Evolutionary conservation across 495 filamentous ascomycete species (phyloP).

Genomic region (Platismatia glauca): DNA sequence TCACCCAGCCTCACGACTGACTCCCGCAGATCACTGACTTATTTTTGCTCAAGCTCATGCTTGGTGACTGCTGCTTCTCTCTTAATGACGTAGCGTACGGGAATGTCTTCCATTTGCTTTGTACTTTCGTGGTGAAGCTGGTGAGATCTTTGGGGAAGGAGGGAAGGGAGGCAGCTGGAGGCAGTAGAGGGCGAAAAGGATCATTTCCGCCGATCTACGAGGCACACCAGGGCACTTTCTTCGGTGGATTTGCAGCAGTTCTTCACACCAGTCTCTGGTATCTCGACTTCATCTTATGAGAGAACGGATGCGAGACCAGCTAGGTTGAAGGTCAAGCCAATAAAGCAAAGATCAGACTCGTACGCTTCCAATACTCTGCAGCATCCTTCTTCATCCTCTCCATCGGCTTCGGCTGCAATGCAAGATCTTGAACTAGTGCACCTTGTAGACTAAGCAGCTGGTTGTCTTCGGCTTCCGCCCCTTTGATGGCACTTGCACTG

Average conservation of each 20-base stretch:
- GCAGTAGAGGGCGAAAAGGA: background rate
- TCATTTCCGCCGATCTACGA: background rate
- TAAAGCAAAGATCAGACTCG: constrained; percentile 62
- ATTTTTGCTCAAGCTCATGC: background rate
- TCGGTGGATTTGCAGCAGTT: background rate
- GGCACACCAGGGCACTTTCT: background rate
- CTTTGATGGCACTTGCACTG: constrained; percentile 31
- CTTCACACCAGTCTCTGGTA: background rate
- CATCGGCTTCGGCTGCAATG: constrained; percentile 33
- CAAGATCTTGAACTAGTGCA: constrained; percentile 37
- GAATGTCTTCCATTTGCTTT: background rate
- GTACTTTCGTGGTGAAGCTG: background rate
- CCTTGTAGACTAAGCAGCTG: constrained; percentile 21
- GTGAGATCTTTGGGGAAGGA: background rate
- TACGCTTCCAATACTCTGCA: constrained; percentile 72
- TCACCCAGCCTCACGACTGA: background rate
- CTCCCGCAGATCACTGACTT: background rate
- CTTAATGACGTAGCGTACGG: too few species aligned
- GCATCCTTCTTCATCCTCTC: constrained; percentile 48
- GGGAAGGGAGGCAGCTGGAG: background rate
- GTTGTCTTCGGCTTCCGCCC: constrained; percentile 14
- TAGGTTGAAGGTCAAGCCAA: constrained; percentile 23
- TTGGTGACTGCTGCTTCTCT: too few species aligned
- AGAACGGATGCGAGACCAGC: background rate
- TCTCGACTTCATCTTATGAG: too few species aligned